phyloP scores from a whole-genome alignment of 2,329 filamentous ascomycete species.

The Phoma sp. region DNA sequence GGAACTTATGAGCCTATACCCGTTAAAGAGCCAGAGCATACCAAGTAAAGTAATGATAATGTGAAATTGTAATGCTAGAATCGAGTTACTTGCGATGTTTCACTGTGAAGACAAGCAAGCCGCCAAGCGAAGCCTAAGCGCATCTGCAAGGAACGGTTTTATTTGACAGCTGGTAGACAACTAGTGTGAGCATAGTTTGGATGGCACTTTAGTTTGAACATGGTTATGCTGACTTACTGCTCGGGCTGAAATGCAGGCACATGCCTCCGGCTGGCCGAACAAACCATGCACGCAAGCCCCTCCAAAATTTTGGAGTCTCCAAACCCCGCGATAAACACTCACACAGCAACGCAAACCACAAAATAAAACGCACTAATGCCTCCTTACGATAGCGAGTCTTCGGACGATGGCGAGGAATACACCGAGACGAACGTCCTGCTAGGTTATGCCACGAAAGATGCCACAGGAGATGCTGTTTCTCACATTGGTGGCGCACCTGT shows the following conservation, averaged over 20 bases:
- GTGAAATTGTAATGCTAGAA: background rate
- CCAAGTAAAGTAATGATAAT: slow-evolving; percentile 11
- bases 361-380: slow-evolving; percentile 62
- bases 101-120: too few species aligned
- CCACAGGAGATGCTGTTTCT: slow-evolving; percentile 82
- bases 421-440: slow-evolving; percentile 87
- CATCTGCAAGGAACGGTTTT: too few species aligned
- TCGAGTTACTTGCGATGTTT: background rate
- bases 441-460: slow-evolving; percentile 84
- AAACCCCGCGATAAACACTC: slow-evolving; percentile 9
- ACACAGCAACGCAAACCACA: background rate
- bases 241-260: too few species aligned
- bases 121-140: too few species aligned
- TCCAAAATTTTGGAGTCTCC: slow-evolving; percentile 7
- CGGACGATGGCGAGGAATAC: slow-evolving; percentile 70
- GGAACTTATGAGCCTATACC: slow-evolving; percentile 19
- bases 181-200: too few species aligned
- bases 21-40: slow-evolving; percentile 1
- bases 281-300: slow-evolving; percentile 1
- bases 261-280: background rate
- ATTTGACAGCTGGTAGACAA: too few species aligned
- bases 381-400: slow-evolving; percentile 87
- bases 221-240: too few species aligned
- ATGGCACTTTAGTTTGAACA: too few species aligned
- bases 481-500: slow-evolving; percentile 88